Conservation (phyloP, 163 green algal genomes). For the Chloroidium sp. region DNA sequence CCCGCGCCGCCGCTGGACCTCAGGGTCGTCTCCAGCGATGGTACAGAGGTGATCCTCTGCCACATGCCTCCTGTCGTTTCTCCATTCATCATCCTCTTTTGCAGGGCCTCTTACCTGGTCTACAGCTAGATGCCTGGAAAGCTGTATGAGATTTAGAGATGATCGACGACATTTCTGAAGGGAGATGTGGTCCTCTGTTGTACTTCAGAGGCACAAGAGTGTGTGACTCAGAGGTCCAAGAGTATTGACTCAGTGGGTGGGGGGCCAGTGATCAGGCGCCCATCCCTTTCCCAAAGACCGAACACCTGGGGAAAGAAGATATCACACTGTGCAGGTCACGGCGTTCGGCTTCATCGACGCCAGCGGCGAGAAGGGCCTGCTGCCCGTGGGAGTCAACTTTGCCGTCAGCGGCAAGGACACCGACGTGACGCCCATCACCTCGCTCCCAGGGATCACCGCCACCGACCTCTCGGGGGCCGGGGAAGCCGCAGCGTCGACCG, state of each 20-base stretch:
- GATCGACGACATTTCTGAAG: too few relatives aligned
- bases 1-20: slow-evolving; percentile 20
- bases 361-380: background rate
- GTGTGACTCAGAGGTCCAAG: too few relatives aligned
- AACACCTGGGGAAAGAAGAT: background rate
- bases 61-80: background rate
- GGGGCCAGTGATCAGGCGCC: too few relatives aligned
- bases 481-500: background rate
- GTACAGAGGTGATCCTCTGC: slow-evolving; percentile 9
- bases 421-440: background rate
- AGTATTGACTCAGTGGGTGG: too few relatives aligned
- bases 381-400: background rate
- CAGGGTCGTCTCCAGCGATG: slow-evolving; percentile 7
- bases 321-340: background rate
- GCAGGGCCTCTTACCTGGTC: background rate
- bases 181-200: too few relatives aligned
- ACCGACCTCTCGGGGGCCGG: background rate
- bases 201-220: too few relatives aligned
- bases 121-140: background rate
- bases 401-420: background rate
- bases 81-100: background rate
- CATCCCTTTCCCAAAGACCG: too few relatives aligned
- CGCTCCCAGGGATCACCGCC: background rate
- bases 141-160: too few relatives aligned
- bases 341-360: background rate